Evolutionary conservation across 345 rosid genomes (phyloP).

Genomic region (Combretum micranthum): DNA sequence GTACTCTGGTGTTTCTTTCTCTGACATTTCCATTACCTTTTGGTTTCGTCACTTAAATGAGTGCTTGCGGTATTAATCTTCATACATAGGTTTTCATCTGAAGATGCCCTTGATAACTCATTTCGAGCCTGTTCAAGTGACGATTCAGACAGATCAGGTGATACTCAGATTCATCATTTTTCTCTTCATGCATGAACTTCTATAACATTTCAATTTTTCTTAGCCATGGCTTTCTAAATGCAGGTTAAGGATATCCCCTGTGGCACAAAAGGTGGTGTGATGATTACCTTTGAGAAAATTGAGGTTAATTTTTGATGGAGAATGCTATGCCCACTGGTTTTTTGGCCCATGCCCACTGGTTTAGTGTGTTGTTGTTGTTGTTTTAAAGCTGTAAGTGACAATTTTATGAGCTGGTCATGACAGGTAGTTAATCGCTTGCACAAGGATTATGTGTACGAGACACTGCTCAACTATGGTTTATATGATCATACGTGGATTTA

Average conservation of each 20-base stretch:
- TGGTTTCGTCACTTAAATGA: background rate
- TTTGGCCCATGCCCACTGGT: background rate
- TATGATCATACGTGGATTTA: constrained; percentile 95
- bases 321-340: background rate
- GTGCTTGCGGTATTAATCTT: background rate
- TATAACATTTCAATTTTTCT: constrained; percentile 1
- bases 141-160: constrained; percentile 87
- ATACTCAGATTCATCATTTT: constrained; percentile 5
- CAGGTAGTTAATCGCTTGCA: constrained; percentile 81
- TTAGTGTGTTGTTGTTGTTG: too few species aligned
- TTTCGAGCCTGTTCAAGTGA: constrained; percentile 90
- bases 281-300: constrained; percentile 91
- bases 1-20: constrained; percentile 17
- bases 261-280: constrained; percentile 93
- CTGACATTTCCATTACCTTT: constrained; percentile 3
- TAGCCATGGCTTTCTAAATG: constrained; percentile 5
- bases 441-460: constrained; percentile 78
- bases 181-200: constrained; percentile 7
- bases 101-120: constrained; percentile 80
- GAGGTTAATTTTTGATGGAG: constrained; percentile 37
- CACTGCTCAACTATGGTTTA: constrained; percentile 75
- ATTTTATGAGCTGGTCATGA: constrained; percentile 6
- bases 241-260: constrained; percentile 93
- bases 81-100: constrained; percentile 57
- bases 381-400: background rate